These are phyloP conservation scores for Solanum tarijense DNA, from an alignment of 257 asterid species.

Conservation along the genomic window DNA sequence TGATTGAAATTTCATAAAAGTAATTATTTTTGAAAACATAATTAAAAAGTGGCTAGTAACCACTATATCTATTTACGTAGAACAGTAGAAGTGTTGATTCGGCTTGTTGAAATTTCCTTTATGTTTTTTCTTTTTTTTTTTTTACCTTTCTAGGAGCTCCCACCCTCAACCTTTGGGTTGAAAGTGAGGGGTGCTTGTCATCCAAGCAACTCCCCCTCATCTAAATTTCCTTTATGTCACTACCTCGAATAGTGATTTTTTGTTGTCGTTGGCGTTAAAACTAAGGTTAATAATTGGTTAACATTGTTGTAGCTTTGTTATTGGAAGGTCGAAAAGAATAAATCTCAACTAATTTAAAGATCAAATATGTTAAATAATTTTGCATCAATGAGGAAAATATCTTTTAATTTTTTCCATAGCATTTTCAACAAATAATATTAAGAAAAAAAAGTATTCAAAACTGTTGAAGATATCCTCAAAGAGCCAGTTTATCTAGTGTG, in stretches of 20 bases:
- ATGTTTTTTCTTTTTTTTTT: too few species aligned
- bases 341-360: background rate
- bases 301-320: background rate
- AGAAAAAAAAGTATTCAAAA: background rate
- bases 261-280: background rate
- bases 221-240: background rate
- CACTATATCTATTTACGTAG: background rate
- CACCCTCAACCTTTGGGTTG: too few species aligned
- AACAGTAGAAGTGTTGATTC: background rate
- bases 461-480: background rate
- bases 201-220: too few species aligned
- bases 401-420: background rate
- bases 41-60: fast-evolving
- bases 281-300: background rate
- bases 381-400: background rate
- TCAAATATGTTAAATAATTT: background rate
- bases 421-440: background rate
- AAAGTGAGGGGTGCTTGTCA: too few species aligned
- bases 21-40: background rate
- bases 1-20: background rate
- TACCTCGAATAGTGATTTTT: background rate
- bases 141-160: too few species aligned
- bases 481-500: background rate
- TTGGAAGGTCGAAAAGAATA: background rate
- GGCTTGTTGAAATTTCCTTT: background rate